Base-by-base conservation (phyloP, 345 rosid species). In the Eucalyptus coolabah region DNA sequence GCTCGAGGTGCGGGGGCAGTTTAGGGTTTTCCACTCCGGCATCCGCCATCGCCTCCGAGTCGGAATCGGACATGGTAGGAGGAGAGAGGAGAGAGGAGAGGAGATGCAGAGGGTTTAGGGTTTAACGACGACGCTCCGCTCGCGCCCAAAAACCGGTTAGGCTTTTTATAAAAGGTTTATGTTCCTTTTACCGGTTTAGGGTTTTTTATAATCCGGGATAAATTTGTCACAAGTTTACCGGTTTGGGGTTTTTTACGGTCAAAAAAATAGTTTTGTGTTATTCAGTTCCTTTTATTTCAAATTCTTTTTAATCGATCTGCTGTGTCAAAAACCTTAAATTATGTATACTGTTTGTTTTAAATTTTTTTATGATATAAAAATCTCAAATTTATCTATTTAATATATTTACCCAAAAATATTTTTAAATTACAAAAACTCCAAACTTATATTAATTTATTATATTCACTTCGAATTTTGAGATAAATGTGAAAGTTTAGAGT, bases 1-100 rank as follows among this genome's bases (percentile, higher is more conserved):
- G 96, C 89, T 95, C 91, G 14, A 97, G 94, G 90, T 96, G 97
- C 2, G 97, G 95, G 15, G 99, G 98, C n/a, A 97, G 94, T 88
- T 94, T 93, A 53, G 59, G 59, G 59, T 8, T 53, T 53, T 53
- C 59, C 59, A 21, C 59, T 53, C n/a, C 82, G 26, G 77, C 67
- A 19, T 89, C 93, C 63, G 88, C 85, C 93, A 90, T 87, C 47
- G 45, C 86, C 87, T 83, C 88, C 21, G 87, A 50, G 85, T 72
- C 88, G 42, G 83, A 80, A n/a, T 82, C 89, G 34, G 89, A 88
- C 63, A 85, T 59, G 87, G 12, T 30, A 37, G 77, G 17, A 15
- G 51, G 51, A 50, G 51, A 14, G 30, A 3, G 4, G 4, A 3
- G 77, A 51, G 77, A 53, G 18, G 12, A 42, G 42, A 50, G 9